Evolutionary conservation across 176 grass and related monocot species (phyloP), one percentile per base, ranked within the genome.

Genomic region (Zoysia pacifica): DNA sequence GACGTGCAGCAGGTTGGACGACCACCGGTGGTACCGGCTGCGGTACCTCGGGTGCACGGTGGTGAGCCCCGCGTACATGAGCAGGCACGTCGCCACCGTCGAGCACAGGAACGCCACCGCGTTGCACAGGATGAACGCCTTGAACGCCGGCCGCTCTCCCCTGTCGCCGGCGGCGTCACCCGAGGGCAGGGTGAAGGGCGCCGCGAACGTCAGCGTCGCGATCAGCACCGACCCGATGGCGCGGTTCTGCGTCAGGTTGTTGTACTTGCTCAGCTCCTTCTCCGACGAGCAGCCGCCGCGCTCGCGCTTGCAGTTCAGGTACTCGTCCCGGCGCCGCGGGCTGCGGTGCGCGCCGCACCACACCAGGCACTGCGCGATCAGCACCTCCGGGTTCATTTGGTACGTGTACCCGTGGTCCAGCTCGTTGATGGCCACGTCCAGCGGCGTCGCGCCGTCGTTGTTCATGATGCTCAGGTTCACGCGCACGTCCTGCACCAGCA

Each of bases 201-300:
- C 86, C 40, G 81, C 66, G 65, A 88, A 88, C 67, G 86, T 83
- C 35, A 82, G 12, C 16, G 86, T 79, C 5, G 81, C 74, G 44
- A 88, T 82, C 16, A 89, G 69, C 35, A 89, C 80, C 5, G 86
- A 84, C 16, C 67, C 75, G 46, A 89, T 89, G 43, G 62, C 70
- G 68, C 82, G 50, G 54, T 79, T 88, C 69, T 83, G 81, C 37
- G 80, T 74, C 62, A 77, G 35, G 47, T 77, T 74, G n/a, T 12
- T 70, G 48, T 74, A 68, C 75, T 88, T 88, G 52, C 52, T 80
- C 15, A 65, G 62, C 75, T 83, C 79, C 69, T 72, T 75, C 64
- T 88, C 59, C 14, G 72, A 70, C 59, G 59, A 62, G 20, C 11
- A 35, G 54, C 20, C 48, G 4, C 9, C 28, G 2, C 16, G 9